Evolutionary conservation across 805 yeast species (phyloP), one percentile per base, ranked within the genome.

Genomic region (Metschnikowia kofuensis): DNA sequence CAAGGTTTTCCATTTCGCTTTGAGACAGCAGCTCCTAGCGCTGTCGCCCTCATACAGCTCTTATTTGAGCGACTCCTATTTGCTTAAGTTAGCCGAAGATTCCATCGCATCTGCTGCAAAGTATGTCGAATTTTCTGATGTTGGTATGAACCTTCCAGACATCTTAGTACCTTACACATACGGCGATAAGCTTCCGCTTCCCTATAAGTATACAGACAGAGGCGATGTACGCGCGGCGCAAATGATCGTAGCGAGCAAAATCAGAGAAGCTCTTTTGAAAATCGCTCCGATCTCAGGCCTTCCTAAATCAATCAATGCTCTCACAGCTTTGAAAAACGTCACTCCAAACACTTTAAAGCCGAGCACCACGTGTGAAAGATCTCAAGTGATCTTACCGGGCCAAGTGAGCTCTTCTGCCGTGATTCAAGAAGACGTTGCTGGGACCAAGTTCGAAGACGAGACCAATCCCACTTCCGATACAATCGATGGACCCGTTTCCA

Each of bases 231-330:
- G 60, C 44, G 66, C 67, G 9, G 63, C 64, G 14, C 77, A 73
- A 51, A 50, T 54, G 10, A 51, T 52, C 13, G 30, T 72, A 16
- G 75, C 91, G 0, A 71, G 73, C 37, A 79, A 85, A 55, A 70
- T 86, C 45, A 73, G 96, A 51, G 97, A 91, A 59, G 83, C 90
- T 8, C 68, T 91, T 2, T 68, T 91, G 59, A 91, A 90, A 61
- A 75, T 89, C 4, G 77, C 86, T 0, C 96, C 96, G 0, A 68
- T 91, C 40, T 80, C 83, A 13, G 97, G 97, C 0, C 72, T 90
- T 12, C 97, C 97, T 1, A 84, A 84, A 56, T 80, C 90, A 1
- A 91, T 91, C 64, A 91, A 90, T 64, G 78, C 95, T 1, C 67
- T 91, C 59, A 84, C 80, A 58, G 72, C 75, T 14, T 70, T 90